Evolutionary conservation across 2,329 filamentous ascomycete species (phyloP), one percentile per base, ranked within the genome.

Genomic region (Fusarium floridanum): DNA sequence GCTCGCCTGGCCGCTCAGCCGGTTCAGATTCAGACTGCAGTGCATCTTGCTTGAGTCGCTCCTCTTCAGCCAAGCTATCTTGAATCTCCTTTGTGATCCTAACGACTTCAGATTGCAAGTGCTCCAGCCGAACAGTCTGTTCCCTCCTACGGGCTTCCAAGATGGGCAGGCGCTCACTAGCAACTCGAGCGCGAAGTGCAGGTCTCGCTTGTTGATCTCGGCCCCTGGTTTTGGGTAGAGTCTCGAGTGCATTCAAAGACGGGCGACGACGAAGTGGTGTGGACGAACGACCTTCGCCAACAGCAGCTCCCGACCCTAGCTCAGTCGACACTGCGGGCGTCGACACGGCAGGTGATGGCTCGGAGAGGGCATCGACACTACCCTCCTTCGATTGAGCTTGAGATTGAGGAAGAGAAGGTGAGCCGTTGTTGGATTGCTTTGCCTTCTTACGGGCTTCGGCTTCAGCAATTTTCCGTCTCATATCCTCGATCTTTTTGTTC

Each of bases 391-490:
- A 80, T 60, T 76, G 76, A 16, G 67, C 53, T 45, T 78, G 76
- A 4, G 75, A 77, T 10, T 76, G 77, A 16, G 79, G 76, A 5
- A 77, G 64, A 36, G 73, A 82, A 7, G 82, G 79, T 3, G 84
- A 84, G 6, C 72, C 73, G 41, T 77, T 80, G 48, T 72, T 78
- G 16, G 80, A 82, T 32, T 68, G 75, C 69, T 84, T 86, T 56
- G 83, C 81, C 75, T 84, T 87, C 77, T 87, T 87, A 75, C 86
- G 88, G 11, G 89, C 89, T 79, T 91, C 89, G 17, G 88, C 88
- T 74, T 90, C 86, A 3, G 89, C 89, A 76, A 91, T 91, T 73
- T 84, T 87, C 37, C 85, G 84, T 78, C 89, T 91, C 83, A 92
- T 88, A 62, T 88, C 86, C 75, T 91, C 88, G 36, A 93, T 92